Evolutionary conservation across 768 basidiomycete species (phyloP).

Genomic region (Tephrocybe sp.): DNA sequence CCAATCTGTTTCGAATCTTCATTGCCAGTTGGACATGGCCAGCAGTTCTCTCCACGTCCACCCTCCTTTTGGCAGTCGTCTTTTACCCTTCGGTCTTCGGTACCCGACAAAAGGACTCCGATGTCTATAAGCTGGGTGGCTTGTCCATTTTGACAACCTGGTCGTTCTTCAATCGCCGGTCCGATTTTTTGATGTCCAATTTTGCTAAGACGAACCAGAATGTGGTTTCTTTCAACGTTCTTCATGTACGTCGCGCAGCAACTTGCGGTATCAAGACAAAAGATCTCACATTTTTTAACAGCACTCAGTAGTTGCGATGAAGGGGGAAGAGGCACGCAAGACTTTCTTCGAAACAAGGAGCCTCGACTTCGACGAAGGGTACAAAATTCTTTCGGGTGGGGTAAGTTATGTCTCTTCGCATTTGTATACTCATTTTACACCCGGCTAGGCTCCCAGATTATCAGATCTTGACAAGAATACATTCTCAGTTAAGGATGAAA

Average conservation of each 20-base stretch:
- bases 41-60: too few species aligned
- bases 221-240: constrained; percentile 29
- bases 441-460: constrained; percentile 22
- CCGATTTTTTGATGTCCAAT: constrained; percentile 26
- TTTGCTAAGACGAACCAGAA: constrained; percentile 23
- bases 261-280: too few species aligned
- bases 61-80: too few species aligned
- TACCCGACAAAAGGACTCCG: too few species aligned
- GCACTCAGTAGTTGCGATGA: constrained; percentile 25
- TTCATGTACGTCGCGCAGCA: constrained; percentile 21
- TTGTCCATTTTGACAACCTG: constrained; percentile 31
- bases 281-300: background rate
- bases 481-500: constrained; percentile 18
- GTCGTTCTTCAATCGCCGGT: constrained; percentile 30
- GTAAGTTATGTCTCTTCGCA: too few species aligned
- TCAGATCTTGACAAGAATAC: too few species aligned
- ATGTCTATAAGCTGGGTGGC: too few species aligned
- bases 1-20: too few species aligned
- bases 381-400: constrained; percentile 32
- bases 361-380: constrained; percentile 32
- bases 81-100: too few species aligned
- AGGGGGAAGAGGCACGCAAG: constrained; percentile 31
- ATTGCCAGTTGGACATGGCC: too few species aligned
- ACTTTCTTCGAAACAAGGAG: constrained; percentile 29
- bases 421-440: too few species aligned